Base-by-base conservation (phyloP, 192 early-diverging fungal genomes). In the Dispira parvispora region DNA sequence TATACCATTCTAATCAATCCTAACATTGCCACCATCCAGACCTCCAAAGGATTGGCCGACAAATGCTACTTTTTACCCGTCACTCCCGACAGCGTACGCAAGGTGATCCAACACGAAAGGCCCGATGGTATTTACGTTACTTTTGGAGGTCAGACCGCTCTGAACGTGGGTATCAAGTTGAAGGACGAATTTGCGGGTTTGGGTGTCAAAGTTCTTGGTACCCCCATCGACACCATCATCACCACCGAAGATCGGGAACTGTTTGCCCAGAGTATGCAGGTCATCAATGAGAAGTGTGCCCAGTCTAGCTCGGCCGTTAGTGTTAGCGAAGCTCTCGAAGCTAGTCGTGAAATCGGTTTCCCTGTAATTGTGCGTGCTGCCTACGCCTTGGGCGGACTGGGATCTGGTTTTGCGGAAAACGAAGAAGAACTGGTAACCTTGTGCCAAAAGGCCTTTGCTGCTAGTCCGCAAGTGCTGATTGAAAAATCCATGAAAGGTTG, bases 21-120 rank as follows among this genome's bases (percentile, higher is more conserved):
- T 57, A 99, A 99, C 75, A 99, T 99, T 71, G 96, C 96, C 43
- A 99, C 96, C 5, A 89, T 96, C 52, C 96, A 99, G 80, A 99
- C 96, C 42, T 88, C 86, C 28, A 82, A 91, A 67, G 86, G 84
- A 50, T 79, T 99, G 44, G 96, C 96, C 0, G 89, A 95, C 74
- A 79, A 82, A 45, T 92, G 95, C 25, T 99, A 96, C 80, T 99
- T 99, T 69, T 66, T 96, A 42, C 96, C 96, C 10, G 86, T 96
- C 65, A 93, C 87, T 20, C 84, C 92, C 14, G 88, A 96, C 67
- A 96, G 88, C 67, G 74, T 99, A 50, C 82, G 83, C 61, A 83
- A 94, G 68, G 88, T 99, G 52, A 85, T 99, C 64, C 84, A 95
- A 72, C 77, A 84, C 63, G 96, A 99, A 73, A 78, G 84, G 47